Evolutionary conservation across 306 rosid genomes (phyloP).

Genomic region (Vigna reflexopilosa): DNA sequence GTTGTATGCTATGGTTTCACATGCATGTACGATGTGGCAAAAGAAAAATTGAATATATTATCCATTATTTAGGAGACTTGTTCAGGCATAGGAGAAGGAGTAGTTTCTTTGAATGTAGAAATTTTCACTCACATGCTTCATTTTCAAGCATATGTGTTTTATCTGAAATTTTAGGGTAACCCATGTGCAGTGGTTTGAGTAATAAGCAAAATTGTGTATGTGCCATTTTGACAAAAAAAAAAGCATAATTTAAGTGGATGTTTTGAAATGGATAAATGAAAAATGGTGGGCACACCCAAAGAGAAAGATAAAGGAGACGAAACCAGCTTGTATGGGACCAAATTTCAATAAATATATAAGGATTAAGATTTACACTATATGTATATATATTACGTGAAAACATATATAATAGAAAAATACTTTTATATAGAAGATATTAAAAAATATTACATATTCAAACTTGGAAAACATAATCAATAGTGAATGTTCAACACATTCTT

Average conservation of each 20-base stretch:
- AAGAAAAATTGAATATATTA: constrained; percentile 30
- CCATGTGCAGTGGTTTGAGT: constrained; percentile 63
- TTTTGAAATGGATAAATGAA: not conserved
- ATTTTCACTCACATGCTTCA: constrained; percentile 46
- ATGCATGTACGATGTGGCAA: constrained; percentile 42
- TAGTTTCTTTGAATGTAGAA: constrained; percentile 49
- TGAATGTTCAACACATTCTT: too few relatives aligned
- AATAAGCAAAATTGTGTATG: constrained; percentile 44
- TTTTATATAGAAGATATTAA: too few relatives aligned
- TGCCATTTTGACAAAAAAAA: constrained; percentile 16
- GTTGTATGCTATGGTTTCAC: constrained; percentile 41
- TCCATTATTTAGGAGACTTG: constrained; percentile 37
- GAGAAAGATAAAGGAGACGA: too few relatives aligned
- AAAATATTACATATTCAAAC: too few relatives aligned
- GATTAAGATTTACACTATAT: too few relatives aligned
- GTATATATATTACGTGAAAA: too few relatives aligned
- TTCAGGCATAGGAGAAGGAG: constrained; percentile 42
- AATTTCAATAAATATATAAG: too few relatives aligned
- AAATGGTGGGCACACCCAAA: not conserved
- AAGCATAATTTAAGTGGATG: not conserved
- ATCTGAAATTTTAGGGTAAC: constrained; percentile 38
- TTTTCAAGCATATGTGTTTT: constrained; percentile 35
- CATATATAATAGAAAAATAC: too few relatives aligned
- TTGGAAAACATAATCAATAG: too few relatives aligned
- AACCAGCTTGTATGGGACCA: too few relatives aligned